Base-by-base conservation (phyloP, 2,329 filamentous ascomycete genomes). In the Aspergillus glaucus region DNA sequence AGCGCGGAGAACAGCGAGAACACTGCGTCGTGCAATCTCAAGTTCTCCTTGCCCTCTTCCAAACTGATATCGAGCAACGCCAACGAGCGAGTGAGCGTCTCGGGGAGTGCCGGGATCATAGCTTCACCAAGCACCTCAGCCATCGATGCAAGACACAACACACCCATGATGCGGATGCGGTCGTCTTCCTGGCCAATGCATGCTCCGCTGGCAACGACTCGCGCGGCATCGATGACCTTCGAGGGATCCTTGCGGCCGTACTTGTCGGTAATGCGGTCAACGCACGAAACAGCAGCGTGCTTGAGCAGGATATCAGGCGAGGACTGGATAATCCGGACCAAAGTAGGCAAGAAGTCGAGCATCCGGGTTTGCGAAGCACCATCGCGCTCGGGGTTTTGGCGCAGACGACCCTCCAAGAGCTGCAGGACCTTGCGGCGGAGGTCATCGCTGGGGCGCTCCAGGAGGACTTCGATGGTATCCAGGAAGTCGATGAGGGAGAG, bases 181-280 rank as follows among this genome's bases (percentile, higher is more conserved):
- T 79, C 75, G 60, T 95, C 87, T 10, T 78, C 69, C 64, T 87
- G 85, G 34, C 86, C 87, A 44, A 97, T 79, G 54, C 88, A 92
- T 55, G 86, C 76, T 47, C 82, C 74, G 39, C 90, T 84, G 34
- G 87, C 84, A 59, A 98, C 86, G 1, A 85, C 86, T 50, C 83
- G 76, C 4, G 90, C 88, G 4, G 90, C 86, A 4, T 80, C 80
- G 22, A 86, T 78, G 41, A 95, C 86, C 41, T 83, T 84, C 56
- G 86, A 82, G 1, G 86, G 77, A 61, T 95, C 88, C 66, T 91
- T 94, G 75, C 93, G 94, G 57, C 93, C 94, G 65, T 95, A 97
- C 66, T 92, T 92, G 70, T 96, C 91, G 2, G 88, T 82, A 54
- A 98, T 94, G 67, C 88, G 88, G 70, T 96, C 91, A 41, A 97